Evolutionary conservation across 2,329 filamentous ascomycete species (phyloP).

Genomic region (Penicillium sp.): DNA sequence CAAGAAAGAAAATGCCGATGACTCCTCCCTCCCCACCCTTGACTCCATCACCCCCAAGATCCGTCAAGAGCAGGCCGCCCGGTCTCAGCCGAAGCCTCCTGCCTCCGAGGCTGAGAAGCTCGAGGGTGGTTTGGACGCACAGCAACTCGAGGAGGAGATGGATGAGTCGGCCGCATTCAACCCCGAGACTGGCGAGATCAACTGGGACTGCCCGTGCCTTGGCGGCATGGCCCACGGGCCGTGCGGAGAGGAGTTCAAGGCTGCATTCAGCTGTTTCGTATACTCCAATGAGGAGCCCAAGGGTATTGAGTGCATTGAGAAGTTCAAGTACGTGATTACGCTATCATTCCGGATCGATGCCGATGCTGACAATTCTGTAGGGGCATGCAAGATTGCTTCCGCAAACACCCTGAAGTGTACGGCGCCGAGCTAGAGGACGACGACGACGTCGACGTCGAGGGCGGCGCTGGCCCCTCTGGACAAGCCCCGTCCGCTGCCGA

Average conservation of each 20-base stretch:
- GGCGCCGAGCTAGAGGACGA: conserved; percentile 83
- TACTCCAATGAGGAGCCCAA: conserved; percentile 92
- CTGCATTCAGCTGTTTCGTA: conserved; percentile 98
- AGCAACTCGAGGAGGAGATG: conserved; percentile 74
- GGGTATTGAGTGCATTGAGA: conserved; percentile 95
- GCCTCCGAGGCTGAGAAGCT: conserved; percentile 6
- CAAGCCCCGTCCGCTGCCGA: conserved; percentile 23
- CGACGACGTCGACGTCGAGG: conserved; percentile 43
- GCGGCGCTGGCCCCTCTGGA: conserved; percentile 32
- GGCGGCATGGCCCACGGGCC: conserved; percentile 96
- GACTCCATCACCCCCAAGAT: conserved; percentile 64
- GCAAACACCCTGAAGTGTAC: conserved; percentile 87
- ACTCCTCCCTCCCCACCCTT: conserved; percentile 60
- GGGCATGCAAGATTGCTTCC: conserved; percentile 97
- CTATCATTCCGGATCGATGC: background rate
- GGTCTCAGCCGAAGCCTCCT: conserved; percentile 17
- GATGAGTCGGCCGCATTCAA: conserved; percentile 91
- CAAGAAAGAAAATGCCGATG: conserved; percentile 33
- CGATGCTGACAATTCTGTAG: conserved; percentile 50
- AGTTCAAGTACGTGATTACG: conserved; percentile 74
- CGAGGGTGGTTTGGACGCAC: conserved; percentile 38
- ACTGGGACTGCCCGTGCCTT: conserved; percentile 98
- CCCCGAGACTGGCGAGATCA: conserved; percentile 97
- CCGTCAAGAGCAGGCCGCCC: conserved; percentile 29
- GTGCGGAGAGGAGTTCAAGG: conserved; percentile 92